A percentile compares a stretch with the other conserved stretches of the same genome.
Conservation (phyloP, 805 yeast species). For the Yarrowia sp. region DNA sequence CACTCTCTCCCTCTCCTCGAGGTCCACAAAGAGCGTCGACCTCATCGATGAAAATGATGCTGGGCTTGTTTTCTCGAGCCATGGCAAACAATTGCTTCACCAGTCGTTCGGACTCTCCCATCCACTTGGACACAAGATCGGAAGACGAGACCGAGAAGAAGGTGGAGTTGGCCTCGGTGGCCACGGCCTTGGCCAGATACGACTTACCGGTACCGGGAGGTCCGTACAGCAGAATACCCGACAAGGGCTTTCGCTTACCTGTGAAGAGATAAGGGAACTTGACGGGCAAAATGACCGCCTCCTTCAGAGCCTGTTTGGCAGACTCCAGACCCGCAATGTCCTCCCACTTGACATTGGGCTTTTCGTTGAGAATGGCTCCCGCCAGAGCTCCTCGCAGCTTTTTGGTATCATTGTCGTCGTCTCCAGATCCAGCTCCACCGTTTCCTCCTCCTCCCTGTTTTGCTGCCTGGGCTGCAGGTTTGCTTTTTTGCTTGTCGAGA, state of each 20-base stretch:
- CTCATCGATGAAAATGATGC: conserved; percentile 96
- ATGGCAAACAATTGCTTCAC: conserved; percentile 92
- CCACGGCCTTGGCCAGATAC: conserved; percentile 95
- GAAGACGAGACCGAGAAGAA: conserved; percentile 96
- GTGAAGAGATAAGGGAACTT: conserved; percentile 94
- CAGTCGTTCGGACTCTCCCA: conserved; percentile 97
- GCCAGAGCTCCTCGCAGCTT: conserved; percentile 89
- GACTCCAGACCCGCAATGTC: conserved; percentile 95
- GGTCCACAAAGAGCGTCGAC: conserved; percentile 98
- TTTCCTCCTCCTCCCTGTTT: conserved; percentile 60
- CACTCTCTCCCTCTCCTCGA: conserved; percentile 97
- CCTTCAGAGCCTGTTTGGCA: conserved; percentile 96
- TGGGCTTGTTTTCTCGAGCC: conserved; percentile 96
- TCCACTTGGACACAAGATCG: conserved; percentile 97
- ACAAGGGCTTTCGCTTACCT: conserved; percentile 91
- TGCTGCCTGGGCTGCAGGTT: conserved; percentile 58
- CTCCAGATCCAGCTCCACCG: conserved; percentile 59
- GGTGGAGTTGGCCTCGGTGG: conserved; percentile 97
- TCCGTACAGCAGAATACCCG: conserved; percentile 87
- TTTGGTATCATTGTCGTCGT: conserved; percentile 82
- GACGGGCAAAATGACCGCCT: conserved; percentile 95
- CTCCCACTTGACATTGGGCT: conserved; percentile 91
- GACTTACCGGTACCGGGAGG: conserved; percentile 99
- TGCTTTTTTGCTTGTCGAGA: conserved; percentile 65
- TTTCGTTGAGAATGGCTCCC: conserved; percentile 89